Base-by-base conservation (phyloP, 495 filamentous ascomycete genomes). In the Penicillium simplicissimum region DNA sequence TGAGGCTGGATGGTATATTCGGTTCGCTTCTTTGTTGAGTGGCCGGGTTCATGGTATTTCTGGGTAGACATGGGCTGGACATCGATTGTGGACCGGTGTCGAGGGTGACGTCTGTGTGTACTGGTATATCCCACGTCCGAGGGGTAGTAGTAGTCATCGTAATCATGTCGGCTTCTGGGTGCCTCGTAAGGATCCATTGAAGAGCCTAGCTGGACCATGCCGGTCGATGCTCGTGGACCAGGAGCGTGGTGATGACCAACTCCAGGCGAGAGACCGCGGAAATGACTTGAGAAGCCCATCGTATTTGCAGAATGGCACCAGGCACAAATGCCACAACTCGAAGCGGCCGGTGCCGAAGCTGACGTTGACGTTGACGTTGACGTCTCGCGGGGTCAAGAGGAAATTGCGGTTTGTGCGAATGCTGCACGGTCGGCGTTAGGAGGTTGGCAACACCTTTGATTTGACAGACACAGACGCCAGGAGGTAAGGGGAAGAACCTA, bases 171-270 rank as follows among this genome's bases (percentile, higher is more conserved):
- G 35, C 58, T 55, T 37, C 69, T 58, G 28, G 67, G 61, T 11
- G 63, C 61, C 15, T 76, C 72, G 45, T 77, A 73, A 0, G 71
- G 67, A 45, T 80, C 73, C 60, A 70, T 68, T n/a, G 72, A 72
- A 0, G 78, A 73, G 48, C 60, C 71, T 21, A 77, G 65, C 54
- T 73, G 67, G 37, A 82, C 71, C 36, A 72, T 81, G 28, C 79
- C 79, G n/a, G 79, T 82, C 14, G 79, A 82, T 17, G 79, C 76
- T 21, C 79, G 74, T 71, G 79, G 75, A 49, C 81, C 78, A 21
- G 68, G 60, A 60, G 77, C 38, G 56, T 61, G 52, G 31, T 66
- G 53, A 33, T 76, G 73, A 38, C 70, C 68, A 55, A 67, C 69
- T 23, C 63, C 64, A 9, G 79, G 77, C 31, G 79, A 81, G 13